phyloP scores from a whole-genome alignment of 2,329 filamentous ascomycete species.

The Nigrospora oryzae region DNA sequence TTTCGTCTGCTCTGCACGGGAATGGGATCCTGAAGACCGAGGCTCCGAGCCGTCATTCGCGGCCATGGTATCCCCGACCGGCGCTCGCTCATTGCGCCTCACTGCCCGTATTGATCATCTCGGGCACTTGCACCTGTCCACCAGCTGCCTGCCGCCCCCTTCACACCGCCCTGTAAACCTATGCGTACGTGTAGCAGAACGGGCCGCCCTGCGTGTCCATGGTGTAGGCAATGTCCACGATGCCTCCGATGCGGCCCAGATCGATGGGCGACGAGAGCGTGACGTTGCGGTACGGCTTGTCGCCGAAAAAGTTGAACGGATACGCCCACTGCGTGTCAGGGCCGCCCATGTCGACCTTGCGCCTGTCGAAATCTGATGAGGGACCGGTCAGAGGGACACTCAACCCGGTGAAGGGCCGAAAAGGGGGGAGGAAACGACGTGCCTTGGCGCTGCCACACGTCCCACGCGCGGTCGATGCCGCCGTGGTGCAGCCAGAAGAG shows the following conservation, averaged over 20 bases:
- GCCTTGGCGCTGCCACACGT: slow-evolving; percentile 20
- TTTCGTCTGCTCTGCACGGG: too few species aligned
- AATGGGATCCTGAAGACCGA: too few species aligned
- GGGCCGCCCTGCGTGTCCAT: slow-evolving; percentile 6
- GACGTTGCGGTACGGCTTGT: slow-evolving; percentile 21
- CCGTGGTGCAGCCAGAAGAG: slow-evolving; percentile 24
- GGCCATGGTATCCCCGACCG: too few species aligned
- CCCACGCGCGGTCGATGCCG: slow-evolving; percentile 17
- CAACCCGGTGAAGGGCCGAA: background rate
- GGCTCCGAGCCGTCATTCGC: too few species aligned
- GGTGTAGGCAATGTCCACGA: slow-evolving; percentile 4
- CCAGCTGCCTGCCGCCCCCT: too few species aligned
- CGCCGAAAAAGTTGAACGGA: slow-evolving; percentile 21
- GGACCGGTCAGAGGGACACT: background rate
- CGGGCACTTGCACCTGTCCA: too few species aligned
- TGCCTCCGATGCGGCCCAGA: slow-evolving; percentile 4
- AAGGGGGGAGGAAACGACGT: background rate
- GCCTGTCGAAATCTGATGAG: slow-evolving; percentile 13
- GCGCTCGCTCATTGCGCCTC: too few species aligned
- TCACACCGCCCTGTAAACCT: background rate
- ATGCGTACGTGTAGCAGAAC: slow-evolving; percentile 10
- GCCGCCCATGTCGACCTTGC: slow-evolving; percentile 20
- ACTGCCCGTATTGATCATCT: too few species aligned
- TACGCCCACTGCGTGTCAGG: slow-evolving; percentile 22
- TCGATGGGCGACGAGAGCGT: slow-evolving; percentile 16